Evolutionary conservation across 2,329 filamentous ascomycete species (phyloP).

Genomic region (Scedosporium aurantiacum): DNA sequence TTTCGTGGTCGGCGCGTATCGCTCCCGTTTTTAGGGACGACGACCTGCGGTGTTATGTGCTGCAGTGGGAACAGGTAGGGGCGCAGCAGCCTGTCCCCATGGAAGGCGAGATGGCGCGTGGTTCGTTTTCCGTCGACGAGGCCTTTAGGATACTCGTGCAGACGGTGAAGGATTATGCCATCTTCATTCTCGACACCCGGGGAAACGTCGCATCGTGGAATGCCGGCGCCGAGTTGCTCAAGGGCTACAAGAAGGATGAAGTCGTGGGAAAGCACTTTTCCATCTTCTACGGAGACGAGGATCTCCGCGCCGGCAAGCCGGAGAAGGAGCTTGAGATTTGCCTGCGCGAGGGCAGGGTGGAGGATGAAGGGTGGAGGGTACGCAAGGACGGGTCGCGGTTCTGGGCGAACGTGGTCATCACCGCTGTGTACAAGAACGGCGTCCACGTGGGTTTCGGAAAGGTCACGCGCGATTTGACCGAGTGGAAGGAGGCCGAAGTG

Average conservation of each 20-base stretch:
- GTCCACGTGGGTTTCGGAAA: slow-evolving; percentile 47
- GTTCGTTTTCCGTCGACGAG: slow-evolving; percentile 32
- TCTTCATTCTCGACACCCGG: slow-evolving; percentile 47
- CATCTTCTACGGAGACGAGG: slow-evolving; percentile 41
- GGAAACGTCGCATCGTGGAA: slow-evolving; percentile 51
- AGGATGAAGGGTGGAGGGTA: slow-evolving; percentile 51
- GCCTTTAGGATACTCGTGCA: slow-evolving; percentile 51
- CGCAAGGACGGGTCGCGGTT: slow-evolving; percentile 46
- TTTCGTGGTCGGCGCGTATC: slow-evolving; percentile 20
- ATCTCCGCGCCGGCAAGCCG: slow-evolving; percentile 37
- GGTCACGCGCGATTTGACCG: slow-evolving; percentile 46
- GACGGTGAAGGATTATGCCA: slow-evolving; percentile 50
- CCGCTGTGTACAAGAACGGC: slow-evolving; percentile 39
- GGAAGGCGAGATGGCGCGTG: slow-evolving; percentile 14
- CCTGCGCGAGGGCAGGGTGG: slow-evolving; percentile 41
- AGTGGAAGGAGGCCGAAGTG: slow-evolving; percentile 42
- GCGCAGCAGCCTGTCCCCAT: neutral
- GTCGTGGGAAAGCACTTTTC: slow-evolving; percentile 49
- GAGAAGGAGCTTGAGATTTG: slow-evolving; percentile 38
- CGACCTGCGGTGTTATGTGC: slow-evolving; percentile 18
- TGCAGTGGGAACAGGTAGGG: slow-evolving; percentile 20
- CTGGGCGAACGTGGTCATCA: slow-evolving; percentile 51
- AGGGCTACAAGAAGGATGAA: slow-evolving; percentile 42
- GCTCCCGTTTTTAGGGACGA: slow-evolving; percentile 19
- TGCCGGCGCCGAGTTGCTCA: slow-evolving; percentile 40